Percentiles rank a stretch among this genome's conserved stretches.
Evolutionary conservation across 192 early-diverging fungal species (phyloP).

Genomic region (Mortierella alpina): DNA sequence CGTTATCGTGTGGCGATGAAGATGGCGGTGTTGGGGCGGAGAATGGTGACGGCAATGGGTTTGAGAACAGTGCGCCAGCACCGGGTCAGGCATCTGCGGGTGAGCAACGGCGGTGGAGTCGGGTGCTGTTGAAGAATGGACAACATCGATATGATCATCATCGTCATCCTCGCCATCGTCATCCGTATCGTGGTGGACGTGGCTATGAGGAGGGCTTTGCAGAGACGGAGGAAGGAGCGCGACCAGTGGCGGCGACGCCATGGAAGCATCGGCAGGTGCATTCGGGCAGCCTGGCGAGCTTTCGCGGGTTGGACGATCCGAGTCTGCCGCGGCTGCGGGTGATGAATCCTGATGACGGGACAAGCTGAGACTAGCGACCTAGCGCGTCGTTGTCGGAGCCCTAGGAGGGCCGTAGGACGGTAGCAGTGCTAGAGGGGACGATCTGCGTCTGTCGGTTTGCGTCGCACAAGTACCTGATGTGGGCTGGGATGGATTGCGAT

Average conservation of each 20-base stretch:
- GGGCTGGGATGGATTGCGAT: no score
- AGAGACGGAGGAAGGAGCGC: neutral
- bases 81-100: conserved; percentile 7
- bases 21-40: neutral
- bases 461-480: no score
- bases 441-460: no score
- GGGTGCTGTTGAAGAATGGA: conserved; percentile 17
- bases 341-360: conserved; percentile 32
- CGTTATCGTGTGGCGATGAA: neutral
- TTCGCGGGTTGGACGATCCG: conserved; percentile 24
- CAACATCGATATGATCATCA: neutral
- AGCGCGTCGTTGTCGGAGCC: no score
- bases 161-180: neutral
- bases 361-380: neutral
- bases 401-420: no score
- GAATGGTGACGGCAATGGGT: neutral
- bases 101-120: conserved; percentile 21
- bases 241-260: neutral
- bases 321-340: conserved; percentile 21
- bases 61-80: neutral
- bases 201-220: neutral
- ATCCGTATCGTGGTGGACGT: neutral
- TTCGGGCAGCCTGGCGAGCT: conserved; percentile 39
- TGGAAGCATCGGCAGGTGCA: conserved; percentile 24
- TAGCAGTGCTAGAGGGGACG: no score